Conservation (phyloP, 1,284 basidiomycete species). For the Afroboletus lepidellus region DNA sequence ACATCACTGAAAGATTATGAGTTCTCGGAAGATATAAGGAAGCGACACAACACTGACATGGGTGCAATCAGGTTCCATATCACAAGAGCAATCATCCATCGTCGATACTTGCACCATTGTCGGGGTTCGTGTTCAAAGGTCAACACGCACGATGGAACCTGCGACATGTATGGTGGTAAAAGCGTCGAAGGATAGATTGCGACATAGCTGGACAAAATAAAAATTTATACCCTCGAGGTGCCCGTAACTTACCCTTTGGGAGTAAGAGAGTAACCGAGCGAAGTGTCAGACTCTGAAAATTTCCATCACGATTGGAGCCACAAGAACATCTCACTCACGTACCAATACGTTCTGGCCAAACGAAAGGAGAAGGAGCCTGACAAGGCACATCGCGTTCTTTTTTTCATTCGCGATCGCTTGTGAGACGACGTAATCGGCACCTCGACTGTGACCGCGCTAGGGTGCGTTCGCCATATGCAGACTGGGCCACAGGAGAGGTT, state of each 20-base stretch:
- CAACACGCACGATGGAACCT: slow-evolving; percentile 16
- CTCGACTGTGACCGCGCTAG: background rate
- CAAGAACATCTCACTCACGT: slow-evolving; percentile 1
- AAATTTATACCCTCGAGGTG: slow-evolving; percentile 10
- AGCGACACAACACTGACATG: slow-evolving; percentile 17
- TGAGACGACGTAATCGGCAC: slow-evolving; percentile 13
- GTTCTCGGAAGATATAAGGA: background rate
- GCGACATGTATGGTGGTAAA: slow-evolving; percentile 19
- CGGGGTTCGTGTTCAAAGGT: slow-evolving; percentile 24
- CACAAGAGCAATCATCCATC: slow-evolving; percentile 25
- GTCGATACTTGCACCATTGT: slow-evolving; percentile 26
- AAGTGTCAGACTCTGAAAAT: background rate
- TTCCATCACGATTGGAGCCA: slow-evolving; percentile 5
- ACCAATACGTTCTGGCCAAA: background rate
- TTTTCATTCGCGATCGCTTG: slow-evolving; percentile 7
- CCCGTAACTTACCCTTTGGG: background rate
- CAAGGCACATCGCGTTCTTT: background rate
- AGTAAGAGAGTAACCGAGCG: background rate
- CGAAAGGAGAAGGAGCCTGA: background rate
- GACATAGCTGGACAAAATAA: background rate
- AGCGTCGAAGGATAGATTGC: slow-evolving; percentile 3
- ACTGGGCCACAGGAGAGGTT: background rate
- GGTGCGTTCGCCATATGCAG: background rate
- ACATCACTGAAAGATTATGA: slow-evolving; percentile 23
- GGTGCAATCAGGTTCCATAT: slow-evolving; percentile 29